phyloP scores from a whole-genome alignment of 192 early-diverging fungal genomes.

The Rhizoclosmatium sp. region DNA sequence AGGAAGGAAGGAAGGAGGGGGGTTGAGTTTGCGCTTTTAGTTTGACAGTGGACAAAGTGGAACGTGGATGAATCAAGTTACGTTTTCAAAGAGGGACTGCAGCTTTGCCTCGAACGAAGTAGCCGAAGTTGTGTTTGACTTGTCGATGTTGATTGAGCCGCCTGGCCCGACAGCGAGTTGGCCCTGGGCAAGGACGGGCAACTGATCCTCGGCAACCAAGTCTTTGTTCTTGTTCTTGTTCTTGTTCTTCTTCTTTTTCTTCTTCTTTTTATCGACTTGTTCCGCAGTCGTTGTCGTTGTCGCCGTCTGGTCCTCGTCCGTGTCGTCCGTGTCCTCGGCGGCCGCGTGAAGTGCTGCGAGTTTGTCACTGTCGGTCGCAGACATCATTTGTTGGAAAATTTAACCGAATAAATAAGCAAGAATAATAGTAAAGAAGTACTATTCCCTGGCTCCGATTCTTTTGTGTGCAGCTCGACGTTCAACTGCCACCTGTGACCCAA shows the following conservation, averaged over 20 bases:
- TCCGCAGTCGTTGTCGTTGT: not conserved
- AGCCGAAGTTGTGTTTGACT: not conserved
- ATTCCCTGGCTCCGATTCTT: too few relatives aligned
- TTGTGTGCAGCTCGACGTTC: too few relatives aligned
- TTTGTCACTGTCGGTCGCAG: not conserved
- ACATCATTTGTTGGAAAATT: not conserved
- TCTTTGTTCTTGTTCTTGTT: slow-evolving; percentile 21
- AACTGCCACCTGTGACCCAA: too few relatives aligned
- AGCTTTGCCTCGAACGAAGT: not conserved
- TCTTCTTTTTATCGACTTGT: not conserved
- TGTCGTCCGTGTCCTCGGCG: not conserved
- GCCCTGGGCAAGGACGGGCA: not conserved
- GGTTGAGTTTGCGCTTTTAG: too few relatives aligned
- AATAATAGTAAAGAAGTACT: too few relatives aligned
- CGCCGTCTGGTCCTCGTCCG: slow-evolving; percentile 1
- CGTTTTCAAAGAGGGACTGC: not conserved
- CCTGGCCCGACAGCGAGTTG: not conserved
- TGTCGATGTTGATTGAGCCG: not conserved
- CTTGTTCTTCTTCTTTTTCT: slow-evolving; percentile 16
- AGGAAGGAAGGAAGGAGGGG: too few relatives aligned
- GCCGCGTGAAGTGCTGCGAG: not conserved
- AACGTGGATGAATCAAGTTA: too few relatives aligned
- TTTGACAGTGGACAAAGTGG: too few relatives aligned
- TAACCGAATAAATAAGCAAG: not conserved
- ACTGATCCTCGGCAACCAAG: not conserved